Evolutionary conservation across 75 land plant genomes (phyloP).

Genomic region (Cryptomeria japonica): DNA sequence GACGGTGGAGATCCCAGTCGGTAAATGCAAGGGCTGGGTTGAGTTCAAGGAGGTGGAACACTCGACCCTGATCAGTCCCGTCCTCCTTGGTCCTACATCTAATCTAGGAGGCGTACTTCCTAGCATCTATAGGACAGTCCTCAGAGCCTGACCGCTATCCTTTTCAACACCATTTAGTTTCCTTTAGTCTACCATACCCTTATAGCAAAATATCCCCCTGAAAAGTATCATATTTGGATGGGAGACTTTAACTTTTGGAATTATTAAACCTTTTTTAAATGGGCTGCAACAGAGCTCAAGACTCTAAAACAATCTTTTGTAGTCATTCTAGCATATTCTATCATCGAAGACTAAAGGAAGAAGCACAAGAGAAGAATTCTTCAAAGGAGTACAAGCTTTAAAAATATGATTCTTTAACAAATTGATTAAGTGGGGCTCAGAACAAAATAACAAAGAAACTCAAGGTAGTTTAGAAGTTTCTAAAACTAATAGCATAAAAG

Average conservation of each 20-base stretch:
- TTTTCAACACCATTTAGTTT: neutral
- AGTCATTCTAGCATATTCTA: neutral
- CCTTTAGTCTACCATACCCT: neutral
- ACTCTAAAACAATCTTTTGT: neutral
- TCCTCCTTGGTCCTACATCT: no score
- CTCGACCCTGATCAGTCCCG: no score
- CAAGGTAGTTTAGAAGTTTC: neutral
- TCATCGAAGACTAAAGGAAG: neutral
- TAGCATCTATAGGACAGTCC: no score
- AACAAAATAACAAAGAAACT: neutral
- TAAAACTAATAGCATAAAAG: neutral
- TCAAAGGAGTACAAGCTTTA: neutral
- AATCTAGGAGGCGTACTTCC: no score
- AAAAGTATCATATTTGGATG: neutral
- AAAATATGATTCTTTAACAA: neutral
- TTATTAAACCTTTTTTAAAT: neutral
- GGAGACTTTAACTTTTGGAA: neutral
- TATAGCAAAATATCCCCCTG: neutral
- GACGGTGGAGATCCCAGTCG: no score
- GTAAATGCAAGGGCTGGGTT: no score
- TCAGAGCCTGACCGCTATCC: no score
- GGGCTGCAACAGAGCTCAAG: neutral
- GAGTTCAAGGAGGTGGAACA: no score
- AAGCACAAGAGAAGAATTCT: neutral
- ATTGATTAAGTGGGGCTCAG: neutral